Conservation (phyloP, 2,329 filamentous ascomycete genomes). For the Penicillium sp. region DNA sequence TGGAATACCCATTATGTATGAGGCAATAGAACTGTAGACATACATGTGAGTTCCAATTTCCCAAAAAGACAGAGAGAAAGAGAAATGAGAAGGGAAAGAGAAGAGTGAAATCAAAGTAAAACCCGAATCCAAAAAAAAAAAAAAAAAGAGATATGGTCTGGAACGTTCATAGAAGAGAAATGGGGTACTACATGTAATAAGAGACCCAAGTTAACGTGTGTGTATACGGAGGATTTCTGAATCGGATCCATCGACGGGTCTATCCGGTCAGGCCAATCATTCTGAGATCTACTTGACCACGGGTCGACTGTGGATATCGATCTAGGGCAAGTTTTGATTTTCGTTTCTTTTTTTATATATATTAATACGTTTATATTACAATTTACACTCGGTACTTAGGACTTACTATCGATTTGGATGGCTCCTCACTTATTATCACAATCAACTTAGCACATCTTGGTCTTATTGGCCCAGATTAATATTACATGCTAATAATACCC, state of each 20-base stretch:
- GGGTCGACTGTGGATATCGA: conserved; percentile 23
- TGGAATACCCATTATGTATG: conserved; percentile 18
- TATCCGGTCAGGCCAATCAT: conserved; percentile 26
- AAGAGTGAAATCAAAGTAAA: not conserved
- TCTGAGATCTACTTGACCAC: conserved; percentile 23
- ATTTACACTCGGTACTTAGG: conserved; percentile 4
- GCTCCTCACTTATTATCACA: not conserved
- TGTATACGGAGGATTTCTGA: conserved; percentile 13
- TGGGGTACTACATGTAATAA: not conserved
- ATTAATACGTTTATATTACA: not conserved
- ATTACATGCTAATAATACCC: conserved; percentile 18
- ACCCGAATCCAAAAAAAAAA: conserved; percentile 9
- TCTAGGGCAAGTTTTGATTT: conserved; percentile 14
- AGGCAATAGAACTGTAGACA: conserved; percentile 24
- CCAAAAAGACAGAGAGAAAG: not conserved
- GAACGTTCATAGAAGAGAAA: conserved; percentile 19
- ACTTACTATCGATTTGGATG: not conserved
- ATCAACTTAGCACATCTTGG: too few relatives aligned
- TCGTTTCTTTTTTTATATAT: not conserved
- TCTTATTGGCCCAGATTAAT: conserved; percentile 14
- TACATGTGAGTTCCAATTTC: conserved; percentile 15
- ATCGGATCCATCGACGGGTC: conserved; percentile 29
- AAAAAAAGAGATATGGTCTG: conserved; percentile 14
- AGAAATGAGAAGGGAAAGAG: not conserved
- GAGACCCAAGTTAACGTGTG: not conserved